Evolutionary conservation across 2,329 filamentous ascomycete genomes (phyloP).

Genomic region (Botrytis fragariae): DNA sequence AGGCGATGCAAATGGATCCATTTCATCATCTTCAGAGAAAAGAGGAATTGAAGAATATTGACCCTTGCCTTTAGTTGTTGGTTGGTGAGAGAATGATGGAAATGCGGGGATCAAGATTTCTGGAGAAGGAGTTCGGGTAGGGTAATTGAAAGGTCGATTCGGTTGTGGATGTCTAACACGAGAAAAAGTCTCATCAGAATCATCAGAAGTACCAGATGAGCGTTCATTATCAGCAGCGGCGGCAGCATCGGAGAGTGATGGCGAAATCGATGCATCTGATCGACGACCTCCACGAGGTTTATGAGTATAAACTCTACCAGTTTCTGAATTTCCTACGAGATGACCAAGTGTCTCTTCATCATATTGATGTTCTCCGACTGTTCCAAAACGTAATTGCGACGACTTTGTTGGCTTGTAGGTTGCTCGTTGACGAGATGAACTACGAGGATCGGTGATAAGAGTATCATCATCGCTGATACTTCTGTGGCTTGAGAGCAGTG

Average conservation of each 20-base stretch:
- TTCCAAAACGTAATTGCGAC: constrained; percentile 38
- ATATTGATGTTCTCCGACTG: constrained; percentile 30
- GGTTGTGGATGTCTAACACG: constrained; percentile 20
- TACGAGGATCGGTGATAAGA: neutral
- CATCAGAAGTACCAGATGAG: constrained; percentile 34
- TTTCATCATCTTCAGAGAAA: constrained; percentile 24
- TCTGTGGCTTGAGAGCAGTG: constrained; percentile 10
- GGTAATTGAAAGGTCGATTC: constrained; percentile 15
- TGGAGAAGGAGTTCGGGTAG: constrained; percentile 21
- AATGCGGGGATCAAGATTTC: neutral
- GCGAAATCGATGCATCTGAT: constrained; percentile 28
- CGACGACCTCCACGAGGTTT: constrained; percentile 24
- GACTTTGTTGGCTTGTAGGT: constrained; percentile 39
- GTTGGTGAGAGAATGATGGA: constrained; percentile 8
- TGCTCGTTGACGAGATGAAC: constrained; percentile 21
- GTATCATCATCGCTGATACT: constrained; percentile 18
- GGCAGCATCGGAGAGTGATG: constrained; percentile 19
- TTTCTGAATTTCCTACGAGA: constrained; percentile 28
- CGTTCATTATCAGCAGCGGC: constrained; percentile 36
- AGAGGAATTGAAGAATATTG: constrained; percentile 31
- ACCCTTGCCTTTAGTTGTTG: constrained; percentile 17
- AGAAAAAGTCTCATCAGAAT: constrained; percentile 35
- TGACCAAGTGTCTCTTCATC: constrained; percentile 34
- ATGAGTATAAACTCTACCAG: constrained; percentile 28
- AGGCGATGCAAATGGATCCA: constrained; percentile 29